Evolutionary conservation across 768 basidiomycete genomes (phyloP).

Genomic region (Tephrocybe sp.): DNA sequence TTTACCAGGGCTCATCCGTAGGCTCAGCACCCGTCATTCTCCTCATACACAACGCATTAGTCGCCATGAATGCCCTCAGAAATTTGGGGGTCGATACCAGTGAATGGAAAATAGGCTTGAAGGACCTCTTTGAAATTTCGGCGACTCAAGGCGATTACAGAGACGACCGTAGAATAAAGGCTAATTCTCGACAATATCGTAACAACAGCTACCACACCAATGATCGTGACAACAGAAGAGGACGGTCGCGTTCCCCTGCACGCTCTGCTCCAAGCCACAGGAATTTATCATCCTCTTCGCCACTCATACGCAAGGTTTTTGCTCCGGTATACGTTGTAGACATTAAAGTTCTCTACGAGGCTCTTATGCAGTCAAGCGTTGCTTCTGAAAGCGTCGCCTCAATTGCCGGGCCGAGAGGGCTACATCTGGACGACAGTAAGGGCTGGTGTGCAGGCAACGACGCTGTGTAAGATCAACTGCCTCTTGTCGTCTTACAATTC

Average conservation of each 20-base stretch:
- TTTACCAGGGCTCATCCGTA: background rate
- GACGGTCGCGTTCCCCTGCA: conserved; percentile 23
- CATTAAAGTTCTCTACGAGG: conserved; percentile 33
- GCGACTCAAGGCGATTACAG: conserved; percentile 2
- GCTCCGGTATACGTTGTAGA: conserved; percentile 42
- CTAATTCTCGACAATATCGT: background rate
- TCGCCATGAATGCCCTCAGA: conserved; percentile 37
- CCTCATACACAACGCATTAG: conserved; percentile 44
- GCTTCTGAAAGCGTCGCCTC: conserved; percentile 21
- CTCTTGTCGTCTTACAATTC: too few species aligned
- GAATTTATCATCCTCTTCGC: background rate
- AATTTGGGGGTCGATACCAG: conserved; percentile 41
- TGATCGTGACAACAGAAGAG: conserved; percentile 8
- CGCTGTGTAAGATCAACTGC: conserved; percentile 48
- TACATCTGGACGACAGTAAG: conserved; percentile 31
- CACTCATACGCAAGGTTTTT: conserved; percentile 10
- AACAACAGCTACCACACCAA: conserved; percentile 4
- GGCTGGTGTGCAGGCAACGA: conserved; percentile 54
- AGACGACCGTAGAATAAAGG: background rate
- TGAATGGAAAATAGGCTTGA: conserved; percentile 42
- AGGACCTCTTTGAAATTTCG: conserved; percentile 26
- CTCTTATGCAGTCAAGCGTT: conserved; percentile 35
- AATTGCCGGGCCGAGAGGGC: conserved; percentile 27
- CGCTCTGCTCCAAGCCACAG: conserved; percentile 4
- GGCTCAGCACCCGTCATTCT: conserved; percentile 37